phyloP scores from a whole-genome alignment of 2,329 filamentous ascomycete species.

The Claviceps humidiphila region DNA sequence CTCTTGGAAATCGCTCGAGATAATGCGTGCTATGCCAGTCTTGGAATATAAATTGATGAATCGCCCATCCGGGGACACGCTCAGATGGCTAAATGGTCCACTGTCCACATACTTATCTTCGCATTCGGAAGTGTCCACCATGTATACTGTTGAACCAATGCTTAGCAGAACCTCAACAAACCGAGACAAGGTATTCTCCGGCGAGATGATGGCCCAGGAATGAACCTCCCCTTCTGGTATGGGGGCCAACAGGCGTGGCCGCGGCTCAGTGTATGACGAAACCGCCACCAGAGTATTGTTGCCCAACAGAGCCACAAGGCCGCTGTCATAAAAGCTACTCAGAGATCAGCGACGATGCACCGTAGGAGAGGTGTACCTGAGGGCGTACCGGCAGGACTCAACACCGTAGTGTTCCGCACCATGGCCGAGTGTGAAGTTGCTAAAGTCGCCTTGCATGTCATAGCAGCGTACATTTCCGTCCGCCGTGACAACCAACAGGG shows the following conservation, averaged over 20 bases:
- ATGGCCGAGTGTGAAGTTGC: slow-evolving; percentile 82
- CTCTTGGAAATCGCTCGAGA: slow-evolving; percentile 89
- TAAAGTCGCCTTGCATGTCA: slow-evolving; percentile 88
- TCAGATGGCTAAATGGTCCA: slow-evolving; percentile 82
- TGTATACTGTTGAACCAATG: slow-evolving; percentile 69
- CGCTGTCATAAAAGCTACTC: slow-evolving; percentile 63
- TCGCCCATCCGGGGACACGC: slow-evolving; percentile 80
- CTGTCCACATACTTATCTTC: slow-evolving; percentile 86
- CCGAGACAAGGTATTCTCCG: slow-evolving; percentile 74
- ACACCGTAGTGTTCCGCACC: slow-evolving; percentile 83
- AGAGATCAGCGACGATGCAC: neutral
- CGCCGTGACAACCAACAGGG: slow-evolving; percentile 72
- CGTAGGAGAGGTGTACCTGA: no score
- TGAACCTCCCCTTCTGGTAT: slow-evolving; percentile 68
- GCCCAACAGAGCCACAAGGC: slow-evolving; percentile 82
- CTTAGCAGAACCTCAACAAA: slow-evolving; percentile 88
- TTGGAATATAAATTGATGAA: slow-evolving; percentile 79
- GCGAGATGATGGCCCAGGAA: slow-evolving; percentile 82
- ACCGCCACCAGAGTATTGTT: slow-evolving; percentile 83
- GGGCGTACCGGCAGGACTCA: slow-evolving; percentile 52
- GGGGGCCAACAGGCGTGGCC: slow-evolving; percentile 67
- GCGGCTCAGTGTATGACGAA: slow-evolving; percentile 79
- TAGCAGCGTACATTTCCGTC: slow-evolving; percentile 88
- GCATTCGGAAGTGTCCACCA: slow-evolving; percentile 77
- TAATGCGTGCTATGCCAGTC: slow-evolving; percentile 78